These are phyloP conservation scores for Eucalyptus sp. DNA, from an alignment of 345 rosid genomes.

Conservation along the genomic window DNA sequence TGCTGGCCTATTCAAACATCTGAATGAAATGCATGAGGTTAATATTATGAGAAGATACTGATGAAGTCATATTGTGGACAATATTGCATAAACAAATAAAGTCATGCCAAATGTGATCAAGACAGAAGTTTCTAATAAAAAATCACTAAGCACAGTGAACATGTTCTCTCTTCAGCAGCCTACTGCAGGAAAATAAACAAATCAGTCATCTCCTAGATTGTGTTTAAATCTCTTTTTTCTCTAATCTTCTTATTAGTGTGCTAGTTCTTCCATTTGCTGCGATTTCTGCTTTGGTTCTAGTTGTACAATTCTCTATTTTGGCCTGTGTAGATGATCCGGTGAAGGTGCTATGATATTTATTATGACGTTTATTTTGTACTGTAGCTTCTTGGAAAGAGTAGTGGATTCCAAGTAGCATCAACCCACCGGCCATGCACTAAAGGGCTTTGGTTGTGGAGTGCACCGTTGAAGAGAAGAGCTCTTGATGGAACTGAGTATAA, in stretches of 20 bases:
- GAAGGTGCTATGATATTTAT: not conserved
- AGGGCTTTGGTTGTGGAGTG: constrained; percentile 99
- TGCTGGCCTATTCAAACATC: not conserved
- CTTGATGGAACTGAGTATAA: constrained; percentile 94
- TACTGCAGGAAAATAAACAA: not conserved
- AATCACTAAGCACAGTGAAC: not conserved
- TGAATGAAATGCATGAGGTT: not conserved
- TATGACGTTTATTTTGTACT: not conserved
- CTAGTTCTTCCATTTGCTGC: not conserved
- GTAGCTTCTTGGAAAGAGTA: constrained; percentile 97
- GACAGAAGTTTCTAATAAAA: not conserved
- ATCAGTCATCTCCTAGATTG: not conserved
- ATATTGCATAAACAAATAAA: not conserved
- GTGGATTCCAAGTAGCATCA: constrained; percentile 97
- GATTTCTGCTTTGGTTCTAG: not conserved
- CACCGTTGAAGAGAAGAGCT: constrained; percentile 81
- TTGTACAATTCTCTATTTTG: not conserved
- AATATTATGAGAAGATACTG: not conserved
- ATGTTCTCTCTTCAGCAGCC: not conserved
- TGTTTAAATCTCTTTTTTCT: not conserved
- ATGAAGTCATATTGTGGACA: not conserved
- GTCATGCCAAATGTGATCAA: not conserved
- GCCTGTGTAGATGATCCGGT: not conserved
- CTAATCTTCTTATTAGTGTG: not conserved
- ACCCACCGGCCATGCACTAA: constrained; percentile 96